Percentiles rank a stretch among this genome's conserved stretches.
Evolutionary conservation across 441 rosid species (phyloP).

Genomic region (Gossypium schwendimanii): DNA sequence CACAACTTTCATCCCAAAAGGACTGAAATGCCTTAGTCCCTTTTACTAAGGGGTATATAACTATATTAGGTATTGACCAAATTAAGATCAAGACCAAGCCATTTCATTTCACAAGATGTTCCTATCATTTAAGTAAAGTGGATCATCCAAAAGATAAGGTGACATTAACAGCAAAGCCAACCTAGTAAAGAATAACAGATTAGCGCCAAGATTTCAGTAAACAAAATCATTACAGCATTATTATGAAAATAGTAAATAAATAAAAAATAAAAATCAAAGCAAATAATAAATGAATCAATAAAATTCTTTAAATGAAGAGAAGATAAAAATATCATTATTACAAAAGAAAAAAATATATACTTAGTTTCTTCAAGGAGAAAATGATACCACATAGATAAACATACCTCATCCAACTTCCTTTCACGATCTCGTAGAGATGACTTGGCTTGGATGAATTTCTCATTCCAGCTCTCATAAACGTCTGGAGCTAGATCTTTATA

Average conservation of each 20-base stretch:
- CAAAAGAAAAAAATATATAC: background rate
- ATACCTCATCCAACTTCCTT: conserved; percentile 83
- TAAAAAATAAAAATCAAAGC: background rate
- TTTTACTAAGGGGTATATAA: background rate
- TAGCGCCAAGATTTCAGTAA: background rate
- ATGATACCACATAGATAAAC: background rate
- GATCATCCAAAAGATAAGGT: conserved; percentile 2
- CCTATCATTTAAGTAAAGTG: background rate
- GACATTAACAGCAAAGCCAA: background rate
- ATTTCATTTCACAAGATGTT: background rate
- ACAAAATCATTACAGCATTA: background rate
- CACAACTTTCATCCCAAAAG: background rate
- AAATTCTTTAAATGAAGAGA: background rate
- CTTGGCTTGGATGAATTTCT: conserved; percentile 95
- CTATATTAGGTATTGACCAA: background rate
- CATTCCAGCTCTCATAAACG: conserved; percentile 91
- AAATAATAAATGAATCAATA: background rate
- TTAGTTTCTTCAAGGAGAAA: background rate
- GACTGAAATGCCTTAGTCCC: background rate
- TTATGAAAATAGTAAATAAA: background rate
- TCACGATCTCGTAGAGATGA: conserved; percentile 96
- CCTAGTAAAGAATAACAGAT: background rate
- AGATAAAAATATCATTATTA: background rate
- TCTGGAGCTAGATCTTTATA: conserved; percentile 74
- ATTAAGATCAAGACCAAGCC: background rate